phyloP scores from a whole-genome alignment of 805 yeast species.

The Saturnispora saitoi region DNA sequence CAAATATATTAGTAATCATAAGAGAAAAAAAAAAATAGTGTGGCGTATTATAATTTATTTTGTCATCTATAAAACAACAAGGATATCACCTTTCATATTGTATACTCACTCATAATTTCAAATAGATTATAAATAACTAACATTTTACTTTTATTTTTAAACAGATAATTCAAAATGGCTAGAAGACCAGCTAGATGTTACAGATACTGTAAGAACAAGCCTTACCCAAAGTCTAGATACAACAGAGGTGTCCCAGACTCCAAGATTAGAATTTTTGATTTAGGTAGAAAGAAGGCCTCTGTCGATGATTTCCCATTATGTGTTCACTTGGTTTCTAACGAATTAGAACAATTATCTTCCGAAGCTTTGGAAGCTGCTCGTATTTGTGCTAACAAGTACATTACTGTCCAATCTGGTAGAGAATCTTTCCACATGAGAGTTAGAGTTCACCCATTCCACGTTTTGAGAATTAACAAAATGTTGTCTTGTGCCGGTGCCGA shows the following conservation, averaged over 20 bases:
- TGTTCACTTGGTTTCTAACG: conserved; percentile 98
- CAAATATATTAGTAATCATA: not conserved
- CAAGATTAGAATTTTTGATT: conserved; percentile 97
- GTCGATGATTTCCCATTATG: conserved; percentile 99
- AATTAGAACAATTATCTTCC: conserved; percentile 97
- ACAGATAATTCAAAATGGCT: conserved; percentile 69
- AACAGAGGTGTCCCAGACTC: conserved; percentile 99
- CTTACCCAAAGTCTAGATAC: conserved; percentile 99
- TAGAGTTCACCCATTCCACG: conserved; percentile 99
- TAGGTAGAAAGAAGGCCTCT: conserved; percentile 99
- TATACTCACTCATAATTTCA: not conserved
- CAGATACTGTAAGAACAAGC: conserved; percentile 99
- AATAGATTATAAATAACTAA: conserved; percentile 8
- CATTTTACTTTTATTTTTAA: conserved; percentile 3
- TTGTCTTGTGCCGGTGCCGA: conserved; percentile 99
- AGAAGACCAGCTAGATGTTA: conserved; percentile 99
- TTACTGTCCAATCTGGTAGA: conserved; percentile 96
- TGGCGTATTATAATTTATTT: not conserved
- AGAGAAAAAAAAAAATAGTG: not conserved
- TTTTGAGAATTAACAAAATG: conserved; percentile 99
- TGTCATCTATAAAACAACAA: not conserved
- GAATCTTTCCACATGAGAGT: conserved; percentile 99
- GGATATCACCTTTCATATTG: not conserved
- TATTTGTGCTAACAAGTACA: conserved; percentile 99
- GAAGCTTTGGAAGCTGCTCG: conserved; percentile 99